Evolutionary conservation across 805 yeast species (phyloP), one percentile per base, ranked within the genome.

Genomic region (Yamadazyma sp.): DNA sequence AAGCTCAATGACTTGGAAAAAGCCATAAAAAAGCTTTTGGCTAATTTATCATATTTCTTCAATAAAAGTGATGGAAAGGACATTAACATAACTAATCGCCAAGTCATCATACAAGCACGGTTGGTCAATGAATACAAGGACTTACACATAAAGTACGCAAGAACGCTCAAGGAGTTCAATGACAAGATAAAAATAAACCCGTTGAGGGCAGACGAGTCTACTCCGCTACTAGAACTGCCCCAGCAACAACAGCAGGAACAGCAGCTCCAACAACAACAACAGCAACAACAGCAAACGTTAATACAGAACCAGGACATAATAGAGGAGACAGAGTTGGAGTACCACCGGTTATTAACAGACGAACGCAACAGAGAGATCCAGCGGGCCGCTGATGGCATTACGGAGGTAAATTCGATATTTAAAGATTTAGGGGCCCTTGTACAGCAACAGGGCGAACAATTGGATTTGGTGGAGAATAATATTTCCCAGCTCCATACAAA

Each of bases 401-500:
- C 72, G 37, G 96, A 90, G 47, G 86, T 90, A 28, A 89, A 90
- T 57, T 73, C 88, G 7, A 89, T 90, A 3, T 89, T 88, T 57
- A 79, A 80, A 47, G 95, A 89, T 51, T 60, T 90, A 40, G 88
- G 89, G 11, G 73, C 78, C 25, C 64, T 90, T 50, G 93, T 90
- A 2, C 69, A 73, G 36, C 90, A 87, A 57, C 97, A 90, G 56
- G 96, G 95, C 5, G 80, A 76, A 20, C 89, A 85, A 48, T 72
- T 90, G 12, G 95, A 88, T 53, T 78, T 89, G 0, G 78, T 90
- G 12, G 96, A 88, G 54, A 87, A 82, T 44, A 88, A 88, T 59
- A 69, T 90, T 30, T 62, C 80, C 17, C 77, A 73, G 31, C 66
- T 83, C 42, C 77, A 81, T 5, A 72, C 67, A 15, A 82, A 85